phyloP scores from a whole-genome alignment of 768 basidiomycete genomes.

The Coprinellus micaceus region DNA sequence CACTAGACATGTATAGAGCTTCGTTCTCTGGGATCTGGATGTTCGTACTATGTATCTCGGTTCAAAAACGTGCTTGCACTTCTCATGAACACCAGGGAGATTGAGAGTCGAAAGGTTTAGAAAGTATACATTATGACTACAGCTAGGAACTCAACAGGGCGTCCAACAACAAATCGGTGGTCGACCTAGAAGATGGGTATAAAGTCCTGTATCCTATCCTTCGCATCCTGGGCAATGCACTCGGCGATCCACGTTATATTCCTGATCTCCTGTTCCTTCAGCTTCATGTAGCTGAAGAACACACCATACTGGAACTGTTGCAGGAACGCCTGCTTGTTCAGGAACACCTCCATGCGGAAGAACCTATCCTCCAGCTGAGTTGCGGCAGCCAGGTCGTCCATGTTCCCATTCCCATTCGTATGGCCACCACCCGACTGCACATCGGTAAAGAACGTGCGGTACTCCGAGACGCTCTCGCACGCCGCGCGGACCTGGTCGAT shows the following conservation, averaged over 20 bases:
- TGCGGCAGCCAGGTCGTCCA: slow-evolving; percentile 46
- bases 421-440: slow-evolving; percentile 34
- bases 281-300: slow-evolving; percentile 88
- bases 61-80: too few species aligned
- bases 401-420: slow-evolving; percentile 31
- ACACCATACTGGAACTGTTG: slow-evolving; percentile 96
- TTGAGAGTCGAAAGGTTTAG: too few species aligned
- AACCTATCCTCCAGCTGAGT: slow-evolving; percentile 88
- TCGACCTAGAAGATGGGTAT: slow-evolving; percentile 82
- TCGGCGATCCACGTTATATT: slow-evolving; percentile 94
- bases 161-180: too few species aligned
- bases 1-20: too few species aligned
- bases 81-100: too few species aligned
- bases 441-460: slow-evolving; percentile 83
- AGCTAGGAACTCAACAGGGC: too few species aligned
- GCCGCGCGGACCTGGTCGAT: slow-evolving; percentile 86
- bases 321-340: slow-evolving; percentile 93
- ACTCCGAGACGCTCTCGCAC: slow-evolving; percentile 87
- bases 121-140: too few species aligned
- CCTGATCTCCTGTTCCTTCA: slow-evolving; percentile 89
- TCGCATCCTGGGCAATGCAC: slow-evolving; percentile 96
- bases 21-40: too few species aligned
- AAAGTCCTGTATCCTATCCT: slow-evolving; percentile 92
- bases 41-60: too few species aligned
- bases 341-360: slow-evolving; percentile 87